phyloP scores from a whole-genome alignment of 2,329 filamentous ascomycete genomes.

The Dothistroma septosporum region DNA sequence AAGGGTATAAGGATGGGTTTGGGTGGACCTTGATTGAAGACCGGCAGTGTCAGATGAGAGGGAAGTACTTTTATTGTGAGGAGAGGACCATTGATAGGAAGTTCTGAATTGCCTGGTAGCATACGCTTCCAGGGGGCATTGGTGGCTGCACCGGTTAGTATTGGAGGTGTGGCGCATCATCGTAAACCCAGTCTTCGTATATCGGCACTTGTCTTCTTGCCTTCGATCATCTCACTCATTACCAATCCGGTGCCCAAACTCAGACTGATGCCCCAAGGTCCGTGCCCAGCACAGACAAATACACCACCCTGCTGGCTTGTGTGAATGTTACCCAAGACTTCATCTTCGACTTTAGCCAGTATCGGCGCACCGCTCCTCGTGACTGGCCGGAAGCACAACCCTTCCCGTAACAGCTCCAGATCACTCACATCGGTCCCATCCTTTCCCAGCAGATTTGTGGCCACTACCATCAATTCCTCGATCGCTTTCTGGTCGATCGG shows the following conservation, averaged over 20 bases:
- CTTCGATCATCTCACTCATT: conserved; percentile 62
- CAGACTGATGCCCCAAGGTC: conserved; percentile 99
- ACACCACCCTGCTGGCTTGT: conserved; percentile 57
- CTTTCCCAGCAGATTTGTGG: conserved; percentile 47
- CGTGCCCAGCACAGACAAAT: conserved; percentile 82
- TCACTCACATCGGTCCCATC: conserved; percentile 40
- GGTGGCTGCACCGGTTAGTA: too few species aligned
- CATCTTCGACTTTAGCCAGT: conserved; percentile 55
- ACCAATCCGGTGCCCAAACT: conserved; percentile 67
- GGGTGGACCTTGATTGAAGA: background rate
- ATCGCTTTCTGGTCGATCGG: conserved; percentile 48
- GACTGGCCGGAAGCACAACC: conserved; percentile 69
- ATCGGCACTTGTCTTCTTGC: conserved; percentile 49
- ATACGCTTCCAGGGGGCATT: too few species aligned
- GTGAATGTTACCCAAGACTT: conserved; percentile 48
- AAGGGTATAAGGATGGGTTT: background rate
- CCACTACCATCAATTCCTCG: conserved; percentile 48
- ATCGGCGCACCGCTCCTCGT: conserved; percentile 62
- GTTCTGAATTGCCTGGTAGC: background rate
- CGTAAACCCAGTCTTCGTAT: conserved; percentile 49
- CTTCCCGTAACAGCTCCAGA: conserved; percentile 60
- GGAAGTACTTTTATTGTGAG: background rate
- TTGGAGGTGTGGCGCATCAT: background rate
- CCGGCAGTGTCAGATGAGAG: background rate
- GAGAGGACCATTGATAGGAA: background rate